Conservation (phyloP, 306 rosid species). For the Prinsepia uniflora region DNA sequence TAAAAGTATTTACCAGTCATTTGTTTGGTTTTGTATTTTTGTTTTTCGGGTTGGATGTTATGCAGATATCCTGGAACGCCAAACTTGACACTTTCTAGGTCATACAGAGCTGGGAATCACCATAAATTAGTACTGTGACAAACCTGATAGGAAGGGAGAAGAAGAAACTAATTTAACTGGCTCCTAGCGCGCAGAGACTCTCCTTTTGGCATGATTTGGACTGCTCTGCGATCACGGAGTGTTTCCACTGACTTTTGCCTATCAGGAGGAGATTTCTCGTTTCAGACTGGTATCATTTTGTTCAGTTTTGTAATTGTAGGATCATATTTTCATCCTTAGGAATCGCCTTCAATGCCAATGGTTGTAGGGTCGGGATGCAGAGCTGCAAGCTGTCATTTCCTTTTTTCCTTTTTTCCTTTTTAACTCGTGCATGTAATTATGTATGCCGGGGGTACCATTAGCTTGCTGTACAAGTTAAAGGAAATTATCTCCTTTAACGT, state of each 20-base stretch:
- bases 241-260: constrained; percentile 33
- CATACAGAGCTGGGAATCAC: constrained; percentile 14
- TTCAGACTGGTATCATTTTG: constrained; percentile 43
- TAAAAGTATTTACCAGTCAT: neutral
- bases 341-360: constrained; percentile 24
- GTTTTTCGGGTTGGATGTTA: constrained; percentile 8
- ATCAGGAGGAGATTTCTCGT: constrained; percentile 45
- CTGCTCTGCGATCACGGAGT: constrained; percentile 19
- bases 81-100: constrained; percentile 28
- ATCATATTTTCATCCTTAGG: constrained; percentile 36
- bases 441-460: constrained; percentile 26
- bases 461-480: constrained; percentile 35
- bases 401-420: neutral
- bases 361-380: constrained; percentile 20
- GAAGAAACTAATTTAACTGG: constrained; percentile 31
- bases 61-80: constrained; percentile 76
- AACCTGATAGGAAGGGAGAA: constrained; percentile 17
- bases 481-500: constrained; percentile 15
- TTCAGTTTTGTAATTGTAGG: constrained; percentile 76
- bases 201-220: constrained; percentile 36
- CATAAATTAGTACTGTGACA: constrained; percentile 2
- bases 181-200: constrained; percentile 25
- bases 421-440: constrained; percentile 35
- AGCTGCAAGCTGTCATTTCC: constrained; percentile 41
- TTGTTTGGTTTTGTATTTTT: constrained; percentile 6